A percentile compares a stretch with the other conserved stretches of the same genome.
These are phyloP conservation scores for Epichloe bromicola DNA, from an alignment of 2,329 filamentous ascomycete genomes.

Conservation along the genomic window DNA sequence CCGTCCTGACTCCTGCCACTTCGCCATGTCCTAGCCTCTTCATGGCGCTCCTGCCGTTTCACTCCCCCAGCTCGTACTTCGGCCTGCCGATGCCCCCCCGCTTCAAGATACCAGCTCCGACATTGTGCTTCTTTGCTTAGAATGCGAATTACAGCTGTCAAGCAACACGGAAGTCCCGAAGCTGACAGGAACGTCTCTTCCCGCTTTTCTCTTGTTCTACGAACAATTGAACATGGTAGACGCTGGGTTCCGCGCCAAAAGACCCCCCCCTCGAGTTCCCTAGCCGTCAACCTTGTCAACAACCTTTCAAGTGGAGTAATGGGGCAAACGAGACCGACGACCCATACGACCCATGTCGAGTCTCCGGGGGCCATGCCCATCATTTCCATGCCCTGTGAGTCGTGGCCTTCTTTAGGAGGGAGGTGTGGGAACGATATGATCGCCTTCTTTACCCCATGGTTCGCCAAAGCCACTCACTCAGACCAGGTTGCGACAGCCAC, in stretches of 20 bases:
- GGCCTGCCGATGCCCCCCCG: too few relatives aligned
- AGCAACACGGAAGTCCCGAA: neutral
- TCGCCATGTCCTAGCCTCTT: too few relatives aligned
- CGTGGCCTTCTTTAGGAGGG: constrained; percentile 7
- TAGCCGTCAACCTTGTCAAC: neutral
- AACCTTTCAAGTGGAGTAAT: neutral
- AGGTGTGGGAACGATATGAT: constrained; percentile 21
- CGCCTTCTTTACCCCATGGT: constrained; percentile 9
- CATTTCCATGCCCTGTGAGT: neutral
- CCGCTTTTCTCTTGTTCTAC: neutral
- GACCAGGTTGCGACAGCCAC: constrained; percentile 3
- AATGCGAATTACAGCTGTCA: too few relatives aligned
- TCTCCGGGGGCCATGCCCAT: neutral
- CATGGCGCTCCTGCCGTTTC: too few relatives aligned
- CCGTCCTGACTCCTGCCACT: too few relatives aligned
- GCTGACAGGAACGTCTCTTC: neutral
- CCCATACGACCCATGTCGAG: too few relatives aligned
- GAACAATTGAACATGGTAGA: neutral
- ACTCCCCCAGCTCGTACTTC: too few relatives aligned
- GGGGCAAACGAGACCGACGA: too few relatives aligned
- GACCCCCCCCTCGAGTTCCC: too few relatives aligned
- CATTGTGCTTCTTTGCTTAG: too few relatives aligned
- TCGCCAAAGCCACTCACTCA: constrained; percentile 4
- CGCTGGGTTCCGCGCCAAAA: too few relatives aligned
- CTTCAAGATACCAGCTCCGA: too few relatives aligned